Evolutionary conservation across 805 yeast species (phyloP), one percentile per base, ranked within the genome.

Genomic region (Metschnikowia kunwiensis): DNA sequence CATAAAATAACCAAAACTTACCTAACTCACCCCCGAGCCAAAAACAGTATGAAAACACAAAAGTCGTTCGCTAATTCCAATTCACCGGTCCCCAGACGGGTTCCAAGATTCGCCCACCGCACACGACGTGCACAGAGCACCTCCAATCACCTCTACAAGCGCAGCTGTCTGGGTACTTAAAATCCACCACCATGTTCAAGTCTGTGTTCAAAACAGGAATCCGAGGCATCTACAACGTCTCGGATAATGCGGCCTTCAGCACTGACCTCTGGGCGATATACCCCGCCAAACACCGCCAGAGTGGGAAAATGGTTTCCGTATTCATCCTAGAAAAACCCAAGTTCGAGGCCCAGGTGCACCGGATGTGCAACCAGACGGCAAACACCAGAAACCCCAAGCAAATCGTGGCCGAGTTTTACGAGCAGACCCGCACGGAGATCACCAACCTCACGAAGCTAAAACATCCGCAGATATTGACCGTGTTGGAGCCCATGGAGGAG

Each of bases 401-500:
- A 28, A 61, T 73, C 20, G 56, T 78, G 32, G 79, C 74, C 27
- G 93, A 89, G 30, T 63, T 77, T 27, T 82, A 78, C 48, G 82
- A 77, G 28, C 68, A 82, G 14, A 63, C 93, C 32, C 74, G 78
- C 49, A 63, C 65, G 18, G 93, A 88, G 50, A 82, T 87, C 2
- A 63, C 77, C 15, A 81, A 82, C 44, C 63, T 89, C 54, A 77
- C 94, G 12, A 84, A 82, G 54, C 66, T 93, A 49, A 83, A 88
- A 48, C 99, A 93, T 57, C 98, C 99, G 0, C 81, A 87, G 46
- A 71, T 93, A 18, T 62, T 93, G 30, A 80, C 88, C 1, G 70
- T 93, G 2, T 76, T 86, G 24, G 98, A 94, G 56, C 95, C 95
- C 0, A 60, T 89, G 43, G 97, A 93, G 58, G 95, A 88, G 47